Base-by-base conservation (phyloP, 495 filamentous ascomycete species). In the Penicillium herquei region DNA sequence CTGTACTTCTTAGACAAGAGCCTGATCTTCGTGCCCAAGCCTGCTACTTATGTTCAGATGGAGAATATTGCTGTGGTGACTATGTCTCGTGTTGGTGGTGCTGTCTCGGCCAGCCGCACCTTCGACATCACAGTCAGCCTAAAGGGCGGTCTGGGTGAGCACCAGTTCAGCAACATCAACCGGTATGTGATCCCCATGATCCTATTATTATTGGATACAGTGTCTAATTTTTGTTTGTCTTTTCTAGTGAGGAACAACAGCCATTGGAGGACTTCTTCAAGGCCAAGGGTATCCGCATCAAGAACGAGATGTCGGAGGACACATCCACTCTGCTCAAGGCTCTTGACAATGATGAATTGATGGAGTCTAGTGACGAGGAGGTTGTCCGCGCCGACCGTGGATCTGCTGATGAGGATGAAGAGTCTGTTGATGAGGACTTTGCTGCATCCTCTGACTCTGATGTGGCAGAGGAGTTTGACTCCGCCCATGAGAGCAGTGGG, bases 161-260 rank as follows among this genome's bases (percentile, higher is more conserved):
- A 92, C 58, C 91, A 96, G 62, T 98, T 99, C 75, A 96, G 90
- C 74, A 99, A 99, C 74, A 98, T 99, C 72, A 99, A 98, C 67
- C 90, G 93, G 83, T 85, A 73, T 45, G 78, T 52, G 3, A 26
- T 3, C 12, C 1, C 0, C 9, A 26, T 26, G 21, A 26, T 26
- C 1, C 40, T 7, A 7, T 46, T 11, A 5, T 7, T 10, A 12
- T 31, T 49, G 16, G 30, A 7, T 43, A 43, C 44, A 17, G 7
- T 4, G 30, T 46, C 33, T 49, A 9, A 12, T 4, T 47, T 30
- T 40, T n/a, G 1, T 55, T 13, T 56, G 49, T 54, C 16, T 17
- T 47, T 14, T 50, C 47, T 5, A 87, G 84, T 51, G 95, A 99
- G 79, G 94, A 99, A 63, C 89, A 98, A 76, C 87, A 92, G 70